A percentile compares a stretch with the other conserved stretches of the same genome.
Conservation (phyloP, 176 grass and related monocot species). For the Alopecurus myosuroides region DNA sequence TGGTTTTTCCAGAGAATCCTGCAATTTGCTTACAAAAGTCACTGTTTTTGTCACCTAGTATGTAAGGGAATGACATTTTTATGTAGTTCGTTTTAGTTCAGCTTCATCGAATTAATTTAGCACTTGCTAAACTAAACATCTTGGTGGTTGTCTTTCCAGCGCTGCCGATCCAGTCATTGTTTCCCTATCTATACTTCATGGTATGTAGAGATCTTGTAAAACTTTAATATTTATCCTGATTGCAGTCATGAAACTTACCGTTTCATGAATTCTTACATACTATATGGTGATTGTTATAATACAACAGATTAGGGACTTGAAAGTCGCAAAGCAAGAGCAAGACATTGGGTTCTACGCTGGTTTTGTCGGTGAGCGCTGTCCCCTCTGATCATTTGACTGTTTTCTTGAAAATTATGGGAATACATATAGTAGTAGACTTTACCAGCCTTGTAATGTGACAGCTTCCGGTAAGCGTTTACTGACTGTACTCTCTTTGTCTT, state of each 20-base stretch:
- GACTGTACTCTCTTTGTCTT: slow-evolving; percentile 1
- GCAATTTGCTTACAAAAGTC: background rate
- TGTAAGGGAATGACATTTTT: background rate
- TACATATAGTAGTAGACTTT: background rate
- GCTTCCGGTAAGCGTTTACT: background rate
- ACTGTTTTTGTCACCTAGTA: background rate
- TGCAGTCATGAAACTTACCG: background rate
- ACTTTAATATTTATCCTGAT: background rate
- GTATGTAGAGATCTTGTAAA: slow-evolving; percentile 25
- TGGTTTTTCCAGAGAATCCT: background rate
- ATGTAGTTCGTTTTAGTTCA: background rate
- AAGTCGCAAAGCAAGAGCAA: slow-evolving; percentile 58
- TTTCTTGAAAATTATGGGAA: background rate
- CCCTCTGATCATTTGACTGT: background rate
- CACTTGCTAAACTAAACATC: background rate
- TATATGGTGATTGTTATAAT: background rate
- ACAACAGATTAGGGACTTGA: slow-evolving; percentile 63
- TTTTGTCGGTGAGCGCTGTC: slow-evolving; percentile 53
- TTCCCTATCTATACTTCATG: slow-evolving; percentile 76
- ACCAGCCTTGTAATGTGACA: background rate
- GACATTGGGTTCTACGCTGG: slow-evolving; percentile 80
- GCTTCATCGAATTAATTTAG: background rate
- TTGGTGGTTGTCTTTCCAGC: slow-evolving; percentile 40
- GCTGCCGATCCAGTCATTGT: slow-evolving; percentile 50
- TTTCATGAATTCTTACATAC: background rate